Base-by-base conservation (phyloP, 2,329 filamentous ascomycete species). In the Fusarium gaditjirri region DNA sequence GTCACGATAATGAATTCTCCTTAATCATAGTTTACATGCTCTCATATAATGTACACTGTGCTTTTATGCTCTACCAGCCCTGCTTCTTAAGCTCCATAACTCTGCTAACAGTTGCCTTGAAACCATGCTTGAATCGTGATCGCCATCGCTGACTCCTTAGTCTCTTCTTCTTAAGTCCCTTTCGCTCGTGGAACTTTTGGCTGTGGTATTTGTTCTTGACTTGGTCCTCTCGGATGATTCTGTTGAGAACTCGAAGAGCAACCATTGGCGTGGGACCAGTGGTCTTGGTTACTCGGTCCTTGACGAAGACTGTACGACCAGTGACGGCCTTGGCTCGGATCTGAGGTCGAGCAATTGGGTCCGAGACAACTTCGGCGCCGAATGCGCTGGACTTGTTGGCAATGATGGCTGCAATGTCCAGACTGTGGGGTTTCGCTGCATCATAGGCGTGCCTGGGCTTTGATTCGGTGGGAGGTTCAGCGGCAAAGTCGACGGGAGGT, bases 131-230 rank as follows among this genome's bases (percentile, higher is more conserved):
- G 82, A 95, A 96, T 66, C 89, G 87, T 71, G 74, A 83, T 79
- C 89, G 86, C 91, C 92, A 94, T 68, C 93, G 86, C 84, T 91
- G 85, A 66, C 88, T 90, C 80, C 84, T 85, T 74, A 94, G 81
- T 76, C 93, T 88, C 89, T 96, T 97, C 81, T 91, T 87, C 87
- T 93, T 94, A 77, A 94, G 77, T 5, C 93, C 94, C 1, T 87
- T 87, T 50, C 94, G 84, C 85, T 96, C 93, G 81, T 97, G 92
- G 76, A 90, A 93, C 71, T 86, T 85, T 82, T 96, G 93, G 70
- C 76, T 80, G 25, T 81, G 79, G 58, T 84, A 84, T 75, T 94
- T 90, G 6, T 53, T 64, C 72, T 81, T 84, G 55, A 96, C 83
- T 46, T 81, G 84, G 78, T 95, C 94, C 76, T 79, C 75, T 9